phyloP scores from a whole-genome alignment of 768 basidiomycete species.

The Suillus hirtellus region DNA sequence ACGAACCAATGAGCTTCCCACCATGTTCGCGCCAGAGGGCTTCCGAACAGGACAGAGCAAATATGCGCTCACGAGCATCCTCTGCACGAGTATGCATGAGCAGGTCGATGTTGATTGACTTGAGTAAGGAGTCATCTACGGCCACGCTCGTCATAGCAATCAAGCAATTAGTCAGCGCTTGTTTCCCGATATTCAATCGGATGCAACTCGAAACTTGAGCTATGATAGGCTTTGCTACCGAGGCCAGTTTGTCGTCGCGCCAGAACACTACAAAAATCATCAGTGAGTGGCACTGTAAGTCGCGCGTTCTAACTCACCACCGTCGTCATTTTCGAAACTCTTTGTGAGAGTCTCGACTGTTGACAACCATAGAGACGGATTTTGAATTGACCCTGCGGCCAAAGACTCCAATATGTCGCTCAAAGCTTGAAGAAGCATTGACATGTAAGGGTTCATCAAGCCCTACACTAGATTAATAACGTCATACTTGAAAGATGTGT shows the following conservation, averaged over 20 bases:
- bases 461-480: slow-evolving; percentile 41
- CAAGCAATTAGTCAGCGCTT: slow-evolving; percentile 51
- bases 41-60: slow-evolving; percentile 66
- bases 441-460: slow-evolving; percentile 91
- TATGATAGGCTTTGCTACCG: slow-evolving; percentile 58
- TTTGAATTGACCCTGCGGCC: slow-evolving; percentile 20
- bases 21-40: slow-evolving; percentile 79
- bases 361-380: slow-evolving; percentile 60
- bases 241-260: slow-evolving; percentile 78
- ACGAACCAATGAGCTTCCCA: slow-evolving; percentile 70
- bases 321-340: slow-evolving; percentile 77
- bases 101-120: slow-evolving; percentile 77
- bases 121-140: slow-evolving; percentile 63
- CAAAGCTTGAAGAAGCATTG: slow-evolving; percentile 69
- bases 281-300: not conserved
- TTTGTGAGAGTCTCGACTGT: slow-evolving; percentile 63
- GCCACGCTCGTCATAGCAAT: slow-evolving; percentile 46
- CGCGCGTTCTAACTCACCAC: slow-evolving; percentile 48
- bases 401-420: slow-evolving; percentile 60
- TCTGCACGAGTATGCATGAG: slow-evolving; percentile 92
- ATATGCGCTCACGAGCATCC: slow-evolving; percentile 63
- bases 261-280: slow-evolving; percentile 67
- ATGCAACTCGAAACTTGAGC: slow-evolving; percentile 63
- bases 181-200: slow-evolving; percentile 38
- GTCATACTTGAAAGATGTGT: not conserved